phyloP scores from a whole-genome alignment of 2,329 filamentous ascomycete species.

The Saccharata proteae region DNA sequence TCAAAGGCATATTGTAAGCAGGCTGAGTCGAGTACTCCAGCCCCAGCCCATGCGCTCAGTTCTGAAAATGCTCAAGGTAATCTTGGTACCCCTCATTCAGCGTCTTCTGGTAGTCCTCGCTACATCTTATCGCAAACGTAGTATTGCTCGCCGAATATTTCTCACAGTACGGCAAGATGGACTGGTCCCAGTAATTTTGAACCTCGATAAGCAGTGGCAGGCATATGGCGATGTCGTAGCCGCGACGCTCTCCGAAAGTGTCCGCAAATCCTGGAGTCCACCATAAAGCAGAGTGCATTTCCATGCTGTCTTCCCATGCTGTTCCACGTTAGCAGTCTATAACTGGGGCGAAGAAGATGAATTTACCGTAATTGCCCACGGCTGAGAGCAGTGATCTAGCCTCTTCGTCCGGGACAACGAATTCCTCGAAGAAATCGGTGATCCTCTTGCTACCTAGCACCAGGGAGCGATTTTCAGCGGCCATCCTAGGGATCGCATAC shows the following conservation, averaged over 20 bases:
- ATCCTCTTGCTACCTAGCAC: conserved; percentile 9
- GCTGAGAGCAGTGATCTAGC: conserved; percentile 8
- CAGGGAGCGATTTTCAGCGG: not conserved
- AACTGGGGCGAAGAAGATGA: not conserved
- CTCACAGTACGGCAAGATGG: conserved; percentile 9
- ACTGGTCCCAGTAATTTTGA: conserved; percentile 10
- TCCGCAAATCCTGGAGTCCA: conserved; percentile 16
- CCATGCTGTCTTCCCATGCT: conserved; percentile 24
- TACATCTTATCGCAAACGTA: conserved; percentile 11
- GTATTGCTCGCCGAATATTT: conserved; percentile 8
- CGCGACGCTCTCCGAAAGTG: conserved; percentile 14
- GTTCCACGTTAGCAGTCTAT: not conserved
- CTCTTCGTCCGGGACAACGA: conserved; percentile 15
- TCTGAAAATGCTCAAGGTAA: conserved; percentile 15
- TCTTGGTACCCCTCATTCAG: conserved; percentile 19
- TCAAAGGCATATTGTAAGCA: conserved; percentile 23
- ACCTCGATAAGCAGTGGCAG: conserved; percentile 18
- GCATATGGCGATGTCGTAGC: conserved; percentile 19
- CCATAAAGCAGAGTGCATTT: conserved; percentile 15
- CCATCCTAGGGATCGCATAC: not conserved
- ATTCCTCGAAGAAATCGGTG: conserved; percentile 22
- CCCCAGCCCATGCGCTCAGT: conserved; percentile 17
- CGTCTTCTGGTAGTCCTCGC: conserved; percentile 19
- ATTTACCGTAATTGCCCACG: conserved; percentile 20
- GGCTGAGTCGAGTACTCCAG: conserved; percentile 19